Evolutionary conservation across 176 grass and related monocot species (phyloP), one percentile per base, ranked within the genome.

Genomic region (Otatea glauca): DNA sequence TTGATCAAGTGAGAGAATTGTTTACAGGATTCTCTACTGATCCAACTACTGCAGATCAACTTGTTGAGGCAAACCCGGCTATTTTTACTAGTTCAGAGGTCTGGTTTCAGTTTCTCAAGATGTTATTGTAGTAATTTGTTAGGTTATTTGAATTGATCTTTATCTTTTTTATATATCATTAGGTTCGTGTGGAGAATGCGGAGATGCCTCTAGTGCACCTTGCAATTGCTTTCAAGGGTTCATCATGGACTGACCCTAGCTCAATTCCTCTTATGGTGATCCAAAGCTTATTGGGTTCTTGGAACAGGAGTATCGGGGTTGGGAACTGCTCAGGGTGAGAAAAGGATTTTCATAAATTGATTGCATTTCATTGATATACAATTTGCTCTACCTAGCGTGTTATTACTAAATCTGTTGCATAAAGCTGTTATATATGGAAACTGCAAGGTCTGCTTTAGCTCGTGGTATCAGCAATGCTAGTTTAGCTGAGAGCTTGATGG

Each of bases 211-310:
- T 87, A 74, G 88, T 78, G 14, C 91, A 96, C 47, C 79, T 99
- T 86, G 96, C 93, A 85, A 68, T 99, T 80, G 91, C 96, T 87
- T 94, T 99, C 85, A 87, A 96, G 79, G 96, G 96, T 27, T 72
- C 89, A 60, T 89, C 92, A 69, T 99, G 96, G 96, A 89, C 79
- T 87, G 81, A 99, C 65, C 88, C 91, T 73, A 90, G 72, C 15
- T 96, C 96, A 72, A 99, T 99, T 84, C 88, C 96, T 72, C 91
- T 99, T 85, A 99, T 99, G 93, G 93, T 99, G 77, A 83, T 95
- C 71, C 96, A 96, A 83, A 94, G 93, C 76, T 88, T 99, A 84
- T 72, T 99, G 76, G 93, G 96, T 75, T 84, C 88, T 85, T 99
- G 96, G 96, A 89, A 92, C 70, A 94, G 80, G 74, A 94, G 35